Evolutionary conservation across 2,329 filamentous ascomycete species (phyloP).

Genomic region (Teratosphaeria nubilosa): DNA sequence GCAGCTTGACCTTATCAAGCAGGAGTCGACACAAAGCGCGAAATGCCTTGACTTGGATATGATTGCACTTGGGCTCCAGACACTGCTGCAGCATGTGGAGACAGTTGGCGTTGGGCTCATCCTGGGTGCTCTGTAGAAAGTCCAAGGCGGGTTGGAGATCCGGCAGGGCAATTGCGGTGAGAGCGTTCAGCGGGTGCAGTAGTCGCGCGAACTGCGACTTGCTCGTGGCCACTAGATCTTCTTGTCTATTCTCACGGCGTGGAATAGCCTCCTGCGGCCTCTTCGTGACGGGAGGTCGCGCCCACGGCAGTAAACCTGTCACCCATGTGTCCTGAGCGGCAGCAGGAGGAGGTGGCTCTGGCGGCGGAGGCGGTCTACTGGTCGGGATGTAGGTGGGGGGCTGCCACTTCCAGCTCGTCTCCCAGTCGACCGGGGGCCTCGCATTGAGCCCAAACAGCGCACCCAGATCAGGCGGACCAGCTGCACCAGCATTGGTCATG

Average conservation of each 20-base stretch:
- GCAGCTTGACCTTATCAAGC: constrained; percentile 12
- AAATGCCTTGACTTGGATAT: not conserved
- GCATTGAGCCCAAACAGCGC: constrained; percentile 19
- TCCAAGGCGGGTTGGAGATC: constrained; percentile 7
- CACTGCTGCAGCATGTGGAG: constrained; percentile 11
- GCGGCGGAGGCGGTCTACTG: not conserved
- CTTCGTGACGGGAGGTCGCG: not conserved
- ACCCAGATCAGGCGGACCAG: constrained; percentile 16
- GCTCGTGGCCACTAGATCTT: constrained; percentile 9
- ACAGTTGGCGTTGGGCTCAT: constrained; percentile 18
- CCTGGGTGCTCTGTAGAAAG: constrained; percentile 15
- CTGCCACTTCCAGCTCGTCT: constrained; percentile 17
- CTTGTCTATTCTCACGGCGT: not conserved
- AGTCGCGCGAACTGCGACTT: constrained; percentile 12
- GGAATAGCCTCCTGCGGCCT: not conserved
- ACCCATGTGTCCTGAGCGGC: not conserved
- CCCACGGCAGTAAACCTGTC: not conserved
- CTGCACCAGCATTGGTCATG: constrained; percentile 4
- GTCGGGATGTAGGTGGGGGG: constrained; percentile 7
- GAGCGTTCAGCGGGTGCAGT: constrained; percentile 3
- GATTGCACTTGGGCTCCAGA: constrained; percentile 4
- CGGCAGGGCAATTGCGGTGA: not conserved
- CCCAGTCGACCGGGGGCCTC: constrained; percentile 6
- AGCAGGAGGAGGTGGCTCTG: not conserved
- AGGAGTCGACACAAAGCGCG: constrained; percentile 1